Evolutionary conservation across 768 basidiomycete genomes (phyloP), one percentile per base, ranked within the genome.

Genomic region (Trametes coccinea): DNA sequence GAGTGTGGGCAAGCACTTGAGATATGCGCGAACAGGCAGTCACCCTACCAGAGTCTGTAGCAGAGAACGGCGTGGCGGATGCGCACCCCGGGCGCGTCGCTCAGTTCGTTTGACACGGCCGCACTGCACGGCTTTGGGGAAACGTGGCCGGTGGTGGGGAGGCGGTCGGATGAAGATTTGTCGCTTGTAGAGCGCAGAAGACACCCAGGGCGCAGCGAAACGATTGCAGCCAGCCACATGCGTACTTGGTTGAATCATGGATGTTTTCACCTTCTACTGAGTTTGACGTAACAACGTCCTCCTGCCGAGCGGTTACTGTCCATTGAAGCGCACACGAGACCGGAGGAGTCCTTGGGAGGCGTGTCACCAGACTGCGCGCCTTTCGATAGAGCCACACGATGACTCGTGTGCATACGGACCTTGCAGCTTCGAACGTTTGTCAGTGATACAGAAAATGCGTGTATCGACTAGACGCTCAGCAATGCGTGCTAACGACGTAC

Each of bases 201-300:
- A 47, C 34, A 40, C 41, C 57, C 17, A n/a, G 47, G 45, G 57
- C 31, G 31, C 11, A 7, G 11, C 30, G 55, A 45, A 37, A 53
- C 50, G 61, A 48, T 14, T 33, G 55, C 43, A 44, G 51, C 50
- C 50, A 51, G 55, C 49, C 50, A 56, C 45, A 46, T 49, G 37
- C 50, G 34, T 60, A 48, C 53, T 11, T 37, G 11, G 34, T 5
- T 37, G 34, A 11, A 37, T 6, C 11, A 8, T 43, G 41, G 13
- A n/a, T n/a, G 8, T 45, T 62, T 33, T 8, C 44, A 40, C 49
- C 54, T 56, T 45, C 55, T 57, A 6, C 43, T 53, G 55, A 48
- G 27, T n/a, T 62, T 62, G 61, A 62, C 61, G 61, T 62, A 62
- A 62, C 34, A 51, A 5, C 53, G 17, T 30, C 47, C 34, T 40